A percentile compares a stretch with the other conserved stretches of the same genome.
These are phyloP conservation scores for Ascosphaera aggregata DNA, from an alignment of 2,329 filamentous ascomycete genomes.

Conservation along the genomic window DNA sequence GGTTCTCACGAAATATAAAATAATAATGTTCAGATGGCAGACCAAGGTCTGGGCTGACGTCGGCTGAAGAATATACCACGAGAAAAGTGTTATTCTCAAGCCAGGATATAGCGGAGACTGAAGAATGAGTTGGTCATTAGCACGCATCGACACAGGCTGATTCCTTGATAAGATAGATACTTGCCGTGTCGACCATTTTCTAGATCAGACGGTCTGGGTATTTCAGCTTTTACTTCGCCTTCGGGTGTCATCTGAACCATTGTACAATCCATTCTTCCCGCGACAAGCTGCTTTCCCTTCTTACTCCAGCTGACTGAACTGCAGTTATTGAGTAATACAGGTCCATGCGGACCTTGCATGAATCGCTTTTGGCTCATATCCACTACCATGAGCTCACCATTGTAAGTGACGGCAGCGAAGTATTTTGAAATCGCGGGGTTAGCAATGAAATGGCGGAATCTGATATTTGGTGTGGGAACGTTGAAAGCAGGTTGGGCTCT, in stretches of 20 bases:
- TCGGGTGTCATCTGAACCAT: conserved; percentile 65
- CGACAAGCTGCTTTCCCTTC: conserved; percentile 78
- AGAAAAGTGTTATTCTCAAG: conserved; percentile 73
- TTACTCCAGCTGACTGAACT: conserved; percentile 80
- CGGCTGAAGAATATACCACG: conserved; percentile 45
- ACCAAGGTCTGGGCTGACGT: not conserved
- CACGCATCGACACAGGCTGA: not conserved
- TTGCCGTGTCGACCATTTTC: conserved; percentile 41
- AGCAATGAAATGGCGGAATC: conserved; percentile 50
- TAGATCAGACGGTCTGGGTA: conserved; percentile 52
- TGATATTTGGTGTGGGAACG: conserved; percentile 49
- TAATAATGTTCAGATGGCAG: conserved; percentile 47
- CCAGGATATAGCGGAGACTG: conserved; percentile 64
- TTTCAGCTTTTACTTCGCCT: conserved; percentile 50
- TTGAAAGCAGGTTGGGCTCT: conserved; percentile 47
- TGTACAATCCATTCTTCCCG: conserved; percentile 59
- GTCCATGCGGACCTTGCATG: conserved; percentile 34
- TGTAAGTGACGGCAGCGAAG: conserved; percentile 56
- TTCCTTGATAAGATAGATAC: conserved; percentile 9
- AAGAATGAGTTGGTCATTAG: conserved; percentile 14
- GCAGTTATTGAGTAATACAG: conserved; percentile 47
- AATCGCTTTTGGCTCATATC: conserved; percentile 48
- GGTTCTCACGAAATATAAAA: conserved; percentile 45
- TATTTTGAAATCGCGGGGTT: conserved; percentile 45
- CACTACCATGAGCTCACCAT: conserved; percentile 63